Conservation (phyloP, 2,329 filamentous ascomycete genomes). For the Coniella vitis region DNA sequence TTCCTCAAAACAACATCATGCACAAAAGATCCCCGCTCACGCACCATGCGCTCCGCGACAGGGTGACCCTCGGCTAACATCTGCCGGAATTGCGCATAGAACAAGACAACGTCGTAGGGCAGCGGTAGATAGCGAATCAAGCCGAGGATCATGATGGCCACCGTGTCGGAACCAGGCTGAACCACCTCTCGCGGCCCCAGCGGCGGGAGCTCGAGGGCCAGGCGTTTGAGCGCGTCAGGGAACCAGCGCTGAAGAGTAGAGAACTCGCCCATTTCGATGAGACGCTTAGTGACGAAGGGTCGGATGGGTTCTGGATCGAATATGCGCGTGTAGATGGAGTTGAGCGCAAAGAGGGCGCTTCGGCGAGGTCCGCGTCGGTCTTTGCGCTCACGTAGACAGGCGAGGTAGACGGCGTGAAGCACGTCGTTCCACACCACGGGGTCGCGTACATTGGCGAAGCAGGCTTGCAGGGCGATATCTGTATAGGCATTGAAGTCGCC, state of each 20-base stretch:
- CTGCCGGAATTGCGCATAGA: constrained; percentile 40
- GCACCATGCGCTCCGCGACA: constrained; percentile 29
- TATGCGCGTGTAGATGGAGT: constrained; percentile 41
- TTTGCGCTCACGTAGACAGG: constrained; percentile 34
- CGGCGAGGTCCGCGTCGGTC: constrained; percentile 18
- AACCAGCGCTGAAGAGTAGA: constrained; percentile 2
- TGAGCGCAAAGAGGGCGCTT: constrained; percentile 38
- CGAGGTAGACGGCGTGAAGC: constrained; percentile 43
- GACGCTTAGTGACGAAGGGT: constrained; percentile 22
- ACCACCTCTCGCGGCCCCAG: constrained; percentile 17
- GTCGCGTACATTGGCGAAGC: constrained; percentile 39
- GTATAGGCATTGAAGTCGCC: constrained; percentile 48
- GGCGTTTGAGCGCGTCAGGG: constrained; percentile 11
- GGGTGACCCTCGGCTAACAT: constrained; percentile 32
- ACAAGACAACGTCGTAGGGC: constrained; percentile 34
- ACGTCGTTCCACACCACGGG: constrained; percentile 43
- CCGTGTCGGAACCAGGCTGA: constrained; percentile 32
- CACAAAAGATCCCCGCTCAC: constrained; percentile 35
- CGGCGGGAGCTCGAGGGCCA: constrained; percentile 17
- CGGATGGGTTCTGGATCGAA: constrained; percentile 41
- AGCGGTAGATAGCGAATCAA: constrained; percentile 36
- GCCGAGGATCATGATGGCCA: constrained; percentile 40
- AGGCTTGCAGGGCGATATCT: constrained; percentile 47
- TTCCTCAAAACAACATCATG: constrained; percentile 45
- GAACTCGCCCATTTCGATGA: constrained; percentile 15